These are phyloP conservation scores for Annulohypoxylon maeteangense DNA, from an alignment of 495 filamentous ascomycete genomes.

Conservation along the genomic window DNA sequence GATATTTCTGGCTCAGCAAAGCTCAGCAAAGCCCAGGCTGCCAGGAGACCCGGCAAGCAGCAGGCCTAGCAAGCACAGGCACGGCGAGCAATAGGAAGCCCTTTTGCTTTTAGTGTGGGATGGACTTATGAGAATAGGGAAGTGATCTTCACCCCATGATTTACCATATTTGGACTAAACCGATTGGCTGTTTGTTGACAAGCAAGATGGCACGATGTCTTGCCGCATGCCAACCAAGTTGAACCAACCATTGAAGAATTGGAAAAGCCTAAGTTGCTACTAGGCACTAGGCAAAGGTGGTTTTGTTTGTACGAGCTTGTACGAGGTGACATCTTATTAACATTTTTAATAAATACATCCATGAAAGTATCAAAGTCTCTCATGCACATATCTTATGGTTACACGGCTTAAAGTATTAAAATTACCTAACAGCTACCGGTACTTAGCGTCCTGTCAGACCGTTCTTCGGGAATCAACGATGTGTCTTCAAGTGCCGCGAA, in stretches of 20 bases:
- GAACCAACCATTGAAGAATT: neutral
- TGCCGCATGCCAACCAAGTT: neutral
- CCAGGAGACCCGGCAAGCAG: too few relatives aligned
- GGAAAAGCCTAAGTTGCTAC: neutral
- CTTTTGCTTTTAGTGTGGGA: conserved; percentile 28
- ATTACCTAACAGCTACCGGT: conserved; percentile 35
- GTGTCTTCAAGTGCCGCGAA: conserved; percentile 25
- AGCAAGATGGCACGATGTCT: neutral
- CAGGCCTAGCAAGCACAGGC: neutral
- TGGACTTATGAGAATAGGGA: conserved; percentile 17
- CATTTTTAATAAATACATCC: neutral
- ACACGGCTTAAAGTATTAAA: conserved; percentile 22
- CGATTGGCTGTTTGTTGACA: conserved; percentile 19
- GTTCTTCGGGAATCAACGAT: conserved; percentile 15
- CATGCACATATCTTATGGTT: conserved; percentile 13
- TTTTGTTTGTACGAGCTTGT: conserved; percentile 5
- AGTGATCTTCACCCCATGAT: conserved; percentile 39
- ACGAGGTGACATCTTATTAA: conserved; percentile 22
- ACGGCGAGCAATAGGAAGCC: neutral
- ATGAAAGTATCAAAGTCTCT: conserved; percentile 28
- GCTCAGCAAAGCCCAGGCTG: neutral
- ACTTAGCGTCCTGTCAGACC: conserved; percentile 1
- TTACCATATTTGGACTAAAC: conserved; percentile 36
- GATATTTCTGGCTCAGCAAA: neutral
- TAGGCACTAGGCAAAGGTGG: neutral